Evolutionary conservation across 257 asterid species (phyloP).

Genomic region (Solanum lycopersicoides): DNA sequence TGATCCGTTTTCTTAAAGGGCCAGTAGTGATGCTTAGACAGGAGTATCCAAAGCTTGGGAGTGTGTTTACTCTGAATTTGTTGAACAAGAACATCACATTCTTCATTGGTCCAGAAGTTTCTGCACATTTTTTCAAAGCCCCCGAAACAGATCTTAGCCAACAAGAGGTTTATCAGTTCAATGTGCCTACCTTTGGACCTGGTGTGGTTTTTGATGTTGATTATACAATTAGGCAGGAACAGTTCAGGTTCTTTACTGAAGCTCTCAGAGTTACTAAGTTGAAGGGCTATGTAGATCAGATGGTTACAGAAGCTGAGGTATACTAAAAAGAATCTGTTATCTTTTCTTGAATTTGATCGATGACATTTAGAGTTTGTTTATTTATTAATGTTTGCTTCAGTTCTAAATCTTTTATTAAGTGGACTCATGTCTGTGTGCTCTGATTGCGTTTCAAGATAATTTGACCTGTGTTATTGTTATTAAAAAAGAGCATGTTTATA

Average conservation of each 20-base stretch:
- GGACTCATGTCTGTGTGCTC: not conserved
- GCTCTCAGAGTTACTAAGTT: constrained; percentile 77
- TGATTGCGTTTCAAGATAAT: not conserved
- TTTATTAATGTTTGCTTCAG: not conserved
- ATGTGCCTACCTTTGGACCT: constrained; percentile 93
- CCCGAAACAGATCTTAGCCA: constrained; percentile 91
- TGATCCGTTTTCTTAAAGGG: no score
- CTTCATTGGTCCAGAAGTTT: constrained; percentile 93
- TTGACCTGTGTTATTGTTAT: not conserved
- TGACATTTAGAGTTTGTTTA: not conserved
- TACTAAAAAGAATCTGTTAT: not conserved
- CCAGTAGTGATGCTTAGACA: no score
- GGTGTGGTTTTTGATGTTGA: constrained; percentile 97
- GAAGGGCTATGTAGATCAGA: constrained; percentile 76
- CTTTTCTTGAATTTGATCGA: not conserved
- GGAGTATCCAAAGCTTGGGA: no score
- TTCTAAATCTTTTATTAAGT: not conserved
- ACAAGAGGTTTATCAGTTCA: constrained; percentile 89
- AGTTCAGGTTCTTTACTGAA: constrained; percentile 93
- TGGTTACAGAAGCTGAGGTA: constrained; percentile 91
- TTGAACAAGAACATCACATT: constrained; percentile 73
- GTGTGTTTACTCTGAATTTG: constrained; percentile 59
- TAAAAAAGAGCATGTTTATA: not conserved
- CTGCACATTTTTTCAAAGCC: constrained; percentile 93
- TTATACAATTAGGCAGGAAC: constrained; percentile 79